phyloP scores from a whole-genome alignment of 352 stramenopile genomes.

The Peronospora tabacina region DNA sequence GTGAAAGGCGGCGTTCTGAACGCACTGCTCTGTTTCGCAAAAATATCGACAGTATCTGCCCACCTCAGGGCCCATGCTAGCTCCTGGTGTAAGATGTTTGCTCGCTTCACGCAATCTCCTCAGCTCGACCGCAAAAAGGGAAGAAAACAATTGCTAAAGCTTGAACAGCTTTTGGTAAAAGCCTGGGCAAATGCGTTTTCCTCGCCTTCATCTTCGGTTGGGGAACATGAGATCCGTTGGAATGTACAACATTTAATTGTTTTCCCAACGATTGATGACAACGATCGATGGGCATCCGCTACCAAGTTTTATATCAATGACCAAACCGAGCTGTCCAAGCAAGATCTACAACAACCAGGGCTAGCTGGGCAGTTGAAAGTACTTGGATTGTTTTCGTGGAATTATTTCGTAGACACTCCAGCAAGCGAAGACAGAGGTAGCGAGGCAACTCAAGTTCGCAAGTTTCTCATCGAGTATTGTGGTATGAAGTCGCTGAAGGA shows the following conservation, averaged over 20 bases:
- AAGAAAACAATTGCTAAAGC: conserved; percentile 28
- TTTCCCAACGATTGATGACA: conserved; percentile 26
- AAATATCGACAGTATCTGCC: conserved; percentile 22
- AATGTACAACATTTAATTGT: conserved; percentile 27
- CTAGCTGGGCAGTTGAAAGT: conserved; percentile 24
- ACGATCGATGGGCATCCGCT: conserved; percentile 14
- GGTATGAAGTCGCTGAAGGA: conserved; percentile 45
- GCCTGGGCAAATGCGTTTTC: conserved; percentile 24
- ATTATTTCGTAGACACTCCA: conserved; percentile 32
- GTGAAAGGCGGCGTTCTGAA: conserved; percentile 19
- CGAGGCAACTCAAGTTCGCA: conserved; percentile 14
- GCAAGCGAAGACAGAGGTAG: conserved; percentile 1
- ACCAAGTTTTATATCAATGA: conserved; percentile 60
- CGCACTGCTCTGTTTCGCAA: conserved; percentile 30
- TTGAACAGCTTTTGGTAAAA: conserved; percentile 22
- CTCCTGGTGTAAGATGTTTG: conserved; percentile 33
- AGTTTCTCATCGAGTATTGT: conserved; percentile 42
- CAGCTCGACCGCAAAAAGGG: conserved; percentile 16
- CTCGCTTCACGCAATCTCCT: conserved; percentile 1
- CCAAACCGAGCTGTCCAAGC: conserved; percentile 35
- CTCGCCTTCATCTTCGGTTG: not conserved
- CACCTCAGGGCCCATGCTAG: conserved; percentile 26
- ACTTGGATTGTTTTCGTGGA: conserved; percentile 49
- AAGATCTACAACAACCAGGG: conserved; percentile 21
- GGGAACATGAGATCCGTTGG: conserved; percentile 16